Evolutionary conservation across 805 yeast species (phyloP), one percentile per base, ranked within the genome.

Genomic region (Dipodascus albidus): DNA sequence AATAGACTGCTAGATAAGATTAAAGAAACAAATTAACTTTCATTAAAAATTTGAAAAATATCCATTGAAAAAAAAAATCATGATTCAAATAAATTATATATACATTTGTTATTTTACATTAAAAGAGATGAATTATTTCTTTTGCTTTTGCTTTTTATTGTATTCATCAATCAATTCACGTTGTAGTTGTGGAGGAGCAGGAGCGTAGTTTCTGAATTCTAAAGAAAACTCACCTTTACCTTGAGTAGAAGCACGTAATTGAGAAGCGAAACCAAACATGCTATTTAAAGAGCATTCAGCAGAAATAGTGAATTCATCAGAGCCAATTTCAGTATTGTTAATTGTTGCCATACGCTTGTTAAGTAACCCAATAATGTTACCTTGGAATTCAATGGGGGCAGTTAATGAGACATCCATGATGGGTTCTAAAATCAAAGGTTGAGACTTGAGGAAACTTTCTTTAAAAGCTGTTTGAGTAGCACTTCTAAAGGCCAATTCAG

Each of bases 181-280:
- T 73, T 93, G 99, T 60, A 91, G 76, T 60, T 88, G 96, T 38
- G 91, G 87, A 50, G 95, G 79, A 52, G 95, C 85, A 60, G 95
- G 96, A 51, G 91, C 81, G 69, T 91, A 93, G 64, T 88, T 86
- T 67, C 86, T 83, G 74, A 93, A 93, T 70, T 93, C 99, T 70
- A 93, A 78, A 1, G 96, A 80, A 70, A 93, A 93, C 73, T 95
- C 98, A 64, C 99, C 99, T 69, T 93, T 93, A 72, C 99, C 99
- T 72, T 93, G 99, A 15, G 99, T 91, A 56, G 87, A 82, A 20
- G 99, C 98, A 76, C 99, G 85, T 66, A 93, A 77, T 23, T 87
- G 81, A 6, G 98, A 87, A 4, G 98, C 96, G 67, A 93, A 87
- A 41, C 99, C 99, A 69, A 93, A 93, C 88, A 93, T 81, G 57